These are phyloP conservation scores for Aspergillus japonicus DNA, from an alignment of 2,329 filamentous ascomycete species.

Conservation along the genomic window DNA sequence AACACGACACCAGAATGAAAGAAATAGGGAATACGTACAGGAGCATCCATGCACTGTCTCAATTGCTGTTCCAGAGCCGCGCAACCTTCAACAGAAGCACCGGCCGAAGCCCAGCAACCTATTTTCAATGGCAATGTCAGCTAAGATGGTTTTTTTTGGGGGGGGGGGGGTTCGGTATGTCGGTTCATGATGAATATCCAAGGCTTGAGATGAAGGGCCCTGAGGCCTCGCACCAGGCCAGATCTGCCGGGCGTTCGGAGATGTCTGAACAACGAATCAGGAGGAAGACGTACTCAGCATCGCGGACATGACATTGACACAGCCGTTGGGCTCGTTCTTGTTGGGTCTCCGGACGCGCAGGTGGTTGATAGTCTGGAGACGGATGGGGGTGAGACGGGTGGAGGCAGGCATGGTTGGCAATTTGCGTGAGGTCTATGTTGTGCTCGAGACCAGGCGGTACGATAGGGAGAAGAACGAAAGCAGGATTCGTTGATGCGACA, in stretches of 20 bases:
- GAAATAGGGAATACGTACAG: constrained; percentile 51
- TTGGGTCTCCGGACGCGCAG: constrained; percentile 66
- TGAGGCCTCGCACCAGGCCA: too few species aligned
- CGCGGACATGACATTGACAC: constrained; percentile 64
- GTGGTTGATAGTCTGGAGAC: constrained; percentile 50
- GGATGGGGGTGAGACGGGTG: constrained; percentile 47
- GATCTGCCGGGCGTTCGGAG: too few species aligned
- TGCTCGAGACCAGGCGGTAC: neutral
- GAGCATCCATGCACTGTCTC: constrained; percentile 75
- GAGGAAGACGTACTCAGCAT: constrained; percentile 58
- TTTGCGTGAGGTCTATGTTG: too few species aligned
- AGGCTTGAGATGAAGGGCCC: too few species aligned
- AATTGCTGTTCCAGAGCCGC: constrained; percentile 60
- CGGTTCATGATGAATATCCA: neutral
- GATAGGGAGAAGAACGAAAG: neutral
- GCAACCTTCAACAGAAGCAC: constrained; percentile 55
- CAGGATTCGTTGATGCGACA: constrained; percentile 1
- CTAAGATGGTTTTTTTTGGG: neutral
- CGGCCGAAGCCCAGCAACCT: constrained; percentile 51
- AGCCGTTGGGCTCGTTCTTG: constrained; percentile 61
- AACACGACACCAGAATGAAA: neutral
- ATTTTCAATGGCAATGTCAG: constrained; percentile 15
- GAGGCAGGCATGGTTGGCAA: constrained; percentile 40
- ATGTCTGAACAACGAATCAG: too few species aligned
- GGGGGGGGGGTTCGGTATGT: neutral